Conservation (phyloP, 2,329 filamentous ascomycete genomes). For the Cytospora piceicola region DNA sequence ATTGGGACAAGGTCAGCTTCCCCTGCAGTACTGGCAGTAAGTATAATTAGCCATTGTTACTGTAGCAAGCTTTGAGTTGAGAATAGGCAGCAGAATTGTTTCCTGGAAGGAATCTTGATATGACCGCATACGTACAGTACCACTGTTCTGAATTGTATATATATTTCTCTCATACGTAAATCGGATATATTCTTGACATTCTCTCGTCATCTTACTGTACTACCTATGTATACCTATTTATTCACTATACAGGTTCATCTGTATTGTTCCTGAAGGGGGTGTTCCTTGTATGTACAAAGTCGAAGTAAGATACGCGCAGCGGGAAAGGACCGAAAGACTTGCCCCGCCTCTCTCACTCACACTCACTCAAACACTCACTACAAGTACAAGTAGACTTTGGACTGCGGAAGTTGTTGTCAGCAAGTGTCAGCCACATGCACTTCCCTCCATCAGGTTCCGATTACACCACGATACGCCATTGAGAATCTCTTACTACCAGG, state of each 20-base stretch:
- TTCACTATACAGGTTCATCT: not conserved
- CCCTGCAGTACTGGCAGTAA: too few species aligned
- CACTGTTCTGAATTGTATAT: too few species aligned
- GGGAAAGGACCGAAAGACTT: not conserved
- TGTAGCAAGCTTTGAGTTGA: constrained; percentile 8
- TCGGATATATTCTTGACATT: too few species aligned
- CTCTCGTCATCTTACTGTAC: too few species aligned
- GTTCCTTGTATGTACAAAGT: not conserved
- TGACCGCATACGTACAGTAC: not conserved
- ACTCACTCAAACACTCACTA: not conserved
- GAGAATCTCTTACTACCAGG: not conserved
- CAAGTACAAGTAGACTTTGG: not conserved
- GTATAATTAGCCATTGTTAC: too few species aligned
- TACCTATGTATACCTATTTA: too few species aligned
- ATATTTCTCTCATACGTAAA: not conserved
- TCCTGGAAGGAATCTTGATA: constrained; percentile 17
- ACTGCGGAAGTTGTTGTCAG: not conserved
- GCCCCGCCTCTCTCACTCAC: not conserved
- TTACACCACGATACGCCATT: not conserved
- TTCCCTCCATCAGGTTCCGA: not conserved
- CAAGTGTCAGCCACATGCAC: not conserved
- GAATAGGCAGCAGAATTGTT: constrained; percentile 25
- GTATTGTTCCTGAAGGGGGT: not conserved
- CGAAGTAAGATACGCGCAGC: not conserved
- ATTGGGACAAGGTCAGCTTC: not conserved